These are phyloP conservation scores for Pseudocercospora pini-densiflorae DNA, from an alignment of 2,329 filamentous ascomycete genomes.

Conservation along the genomic window DNA sequence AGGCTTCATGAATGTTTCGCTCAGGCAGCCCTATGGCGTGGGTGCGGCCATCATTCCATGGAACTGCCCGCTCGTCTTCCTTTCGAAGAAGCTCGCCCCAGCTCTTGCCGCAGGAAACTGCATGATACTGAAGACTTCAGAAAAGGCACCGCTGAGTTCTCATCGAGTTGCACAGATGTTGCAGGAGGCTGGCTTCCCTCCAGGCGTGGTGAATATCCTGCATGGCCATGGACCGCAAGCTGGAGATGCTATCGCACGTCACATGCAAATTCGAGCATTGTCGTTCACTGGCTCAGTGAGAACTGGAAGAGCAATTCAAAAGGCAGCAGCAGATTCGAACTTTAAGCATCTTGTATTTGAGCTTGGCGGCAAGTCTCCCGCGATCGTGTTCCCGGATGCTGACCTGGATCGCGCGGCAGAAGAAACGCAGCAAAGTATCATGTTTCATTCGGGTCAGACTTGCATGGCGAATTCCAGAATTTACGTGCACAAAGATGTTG, in stretches of 20 bases:
- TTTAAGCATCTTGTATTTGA: slow-evolving; percentile 37
- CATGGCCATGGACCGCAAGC: slow-evolving; percentile 38
- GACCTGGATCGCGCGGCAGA: slow-evolving; percentile 32
- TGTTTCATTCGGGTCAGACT: slow-evolving; percentile 61
- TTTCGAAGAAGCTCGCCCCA: slow-evolving; percentile 58
- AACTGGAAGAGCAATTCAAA: slow-evolving; percentile 32
- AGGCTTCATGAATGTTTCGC: slow-evolving; percentile 49
- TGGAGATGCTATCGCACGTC: slow-evolving; percentile 36
- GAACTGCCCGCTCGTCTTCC: slow-evolving; percentile 56
- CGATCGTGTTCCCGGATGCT: slow-evolving; percentile 35
- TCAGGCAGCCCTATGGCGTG: slow-evolving; percentile 55
- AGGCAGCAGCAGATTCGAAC: slow-evolving; percentile 34
- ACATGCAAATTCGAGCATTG: slow-evolving; percentile 40
- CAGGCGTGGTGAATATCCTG: slow-evolving; percentile 47
- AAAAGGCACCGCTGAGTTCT: slow-evolving; percentile 24
- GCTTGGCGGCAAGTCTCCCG: slow-evolving; percentile 37
- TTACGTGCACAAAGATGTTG: slow-evolving; percentile 58
- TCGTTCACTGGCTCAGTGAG: slow-evolving; percentile 34
- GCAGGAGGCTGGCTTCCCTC: slow-evolving; percentile 48
- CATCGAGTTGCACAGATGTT: slow-evolving; percentile 37
- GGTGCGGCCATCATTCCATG: slow-evolving; percentile 63
- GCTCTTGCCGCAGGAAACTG: slow-evolving; percentile 64
- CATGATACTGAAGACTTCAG: slow-evolving; percentile 61
- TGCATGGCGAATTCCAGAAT: slow-evolving; percentile 64
- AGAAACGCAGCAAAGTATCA: slow-evolving; percentile 51